Conservation (phyloP, 208 protist genomes). For the Polymyxa betae region DNA sequence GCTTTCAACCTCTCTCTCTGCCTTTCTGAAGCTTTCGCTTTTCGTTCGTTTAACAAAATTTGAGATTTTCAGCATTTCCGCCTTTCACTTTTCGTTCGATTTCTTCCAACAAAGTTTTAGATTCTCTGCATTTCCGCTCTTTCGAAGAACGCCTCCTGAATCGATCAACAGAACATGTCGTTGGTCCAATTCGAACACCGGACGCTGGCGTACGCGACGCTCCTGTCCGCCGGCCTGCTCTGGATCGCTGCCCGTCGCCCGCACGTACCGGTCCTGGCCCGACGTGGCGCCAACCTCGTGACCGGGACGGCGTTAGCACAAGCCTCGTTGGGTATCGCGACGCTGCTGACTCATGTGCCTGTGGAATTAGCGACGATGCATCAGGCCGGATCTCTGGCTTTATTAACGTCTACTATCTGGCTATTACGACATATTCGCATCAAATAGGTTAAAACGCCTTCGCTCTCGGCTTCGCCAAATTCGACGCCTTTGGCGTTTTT, state of each 20-base stretch:
- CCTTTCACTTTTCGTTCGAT: not conserved
- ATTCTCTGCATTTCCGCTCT: not conserved
- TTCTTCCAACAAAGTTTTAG: not conserved
- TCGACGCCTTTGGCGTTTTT: too few species aligned
- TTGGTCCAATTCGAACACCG: conserved; percentile 52
- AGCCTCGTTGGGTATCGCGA: conserved; percentile 52
- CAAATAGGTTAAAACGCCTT: too few species aligned
- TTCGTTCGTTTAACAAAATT: too few species aligned
- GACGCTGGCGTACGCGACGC: not conserved
- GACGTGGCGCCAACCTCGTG: not conserved
- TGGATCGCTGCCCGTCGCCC: not conserved
- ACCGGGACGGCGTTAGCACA: not conserved
- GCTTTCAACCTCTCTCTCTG: too few species aligned
- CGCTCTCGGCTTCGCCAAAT: too few species aligned
- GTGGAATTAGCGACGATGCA: conserved; percentile 55
- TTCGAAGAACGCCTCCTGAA: too few species aligned
- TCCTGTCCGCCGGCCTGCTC: not conserved
- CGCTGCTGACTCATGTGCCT: conserved; percentile 55
- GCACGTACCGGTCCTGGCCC: not conserved
- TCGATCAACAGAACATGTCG: conserved; percentile 10
- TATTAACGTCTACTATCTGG: conserved; percentile 38
- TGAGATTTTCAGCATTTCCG: too few species aligned
- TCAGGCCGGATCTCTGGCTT: conserved; percentile 54
- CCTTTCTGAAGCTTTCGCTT: too few species aligned
- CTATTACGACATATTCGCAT: conserved; percentile 10